Percentiles rank a stretch among this genome's conserved stretches.
phyloP scores from a whole-genome alignment of 306 rosid species.

The Rosa persica region DNA sequence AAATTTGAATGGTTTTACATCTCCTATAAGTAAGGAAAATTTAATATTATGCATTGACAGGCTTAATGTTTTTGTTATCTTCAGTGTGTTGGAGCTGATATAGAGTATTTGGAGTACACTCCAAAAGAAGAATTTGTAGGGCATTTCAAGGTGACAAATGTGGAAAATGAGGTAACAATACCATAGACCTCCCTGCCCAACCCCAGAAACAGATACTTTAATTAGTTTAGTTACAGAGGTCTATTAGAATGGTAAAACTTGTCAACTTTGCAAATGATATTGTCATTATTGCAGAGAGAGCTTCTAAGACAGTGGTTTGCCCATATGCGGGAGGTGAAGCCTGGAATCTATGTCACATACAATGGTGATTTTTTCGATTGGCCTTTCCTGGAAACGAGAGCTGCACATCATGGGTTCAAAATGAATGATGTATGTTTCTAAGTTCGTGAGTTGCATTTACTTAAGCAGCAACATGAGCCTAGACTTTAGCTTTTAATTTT shows the following conservation, averaged over 20 bases:
- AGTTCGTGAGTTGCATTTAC: constrained; percentile 17
- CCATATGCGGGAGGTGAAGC: constrained; percentile 95
- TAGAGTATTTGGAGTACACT: constrained; percentile 89
- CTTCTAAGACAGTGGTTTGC: constrained; percentile 90
- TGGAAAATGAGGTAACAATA: constrained; percentile 74
- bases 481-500: constrained; percentile 12
- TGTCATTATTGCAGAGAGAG: constrained; percentile 59
- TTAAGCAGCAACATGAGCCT: not conserved
- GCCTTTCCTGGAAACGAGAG: constrained; percentile 95
- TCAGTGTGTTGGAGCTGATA: constrained; percentile 93
- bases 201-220: constrained; percentile 4
- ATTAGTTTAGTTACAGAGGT: constrained; percentile 15
- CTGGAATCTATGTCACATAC: constrained; percentile 94
- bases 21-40: not conserved
- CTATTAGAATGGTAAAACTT: constrained; percentile 9
- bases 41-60: not conserved
- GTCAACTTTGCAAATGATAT: constrained; percentile 8
- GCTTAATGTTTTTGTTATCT: constrained; percentile 33
- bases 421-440: constrained; percentile 74
- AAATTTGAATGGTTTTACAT: too few species aligned
- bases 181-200: not conserved
- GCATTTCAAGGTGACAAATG: constrained; percentile 83
- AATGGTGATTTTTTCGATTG: constrained; percentile 97
- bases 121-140: constrained; percentile 98
- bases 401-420: constrained; percentile 78